Conservation (phyloP, 495 filamentous ascomycete species). For the Immersiella caudata region DNA sequence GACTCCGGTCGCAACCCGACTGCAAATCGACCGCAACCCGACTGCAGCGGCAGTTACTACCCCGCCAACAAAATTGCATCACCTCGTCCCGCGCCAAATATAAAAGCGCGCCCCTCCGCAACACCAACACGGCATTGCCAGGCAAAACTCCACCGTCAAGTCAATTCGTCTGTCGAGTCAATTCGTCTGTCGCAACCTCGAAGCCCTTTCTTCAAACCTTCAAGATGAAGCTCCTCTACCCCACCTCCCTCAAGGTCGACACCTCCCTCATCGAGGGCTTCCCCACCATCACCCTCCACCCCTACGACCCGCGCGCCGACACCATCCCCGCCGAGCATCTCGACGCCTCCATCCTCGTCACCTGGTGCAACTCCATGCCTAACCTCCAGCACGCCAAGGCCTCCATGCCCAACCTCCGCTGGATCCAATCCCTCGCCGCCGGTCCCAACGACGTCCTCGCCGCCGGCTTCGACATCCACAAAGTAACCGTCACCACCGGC, state of each 20-base stretch:
- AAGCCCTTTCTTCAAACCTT: neutral
- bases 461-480: slow-evolving; percentile 56
- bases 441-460: slow-evolving; percentile 63
- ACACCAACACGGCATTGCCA: neutral
- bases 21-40: neutral
- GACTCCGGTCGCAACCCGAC: neutral
- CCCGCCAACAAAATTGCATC: neutral
- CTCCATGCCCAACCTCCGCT: slow-evolving; percentile 54
- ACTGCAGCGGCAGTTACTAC: neutral
- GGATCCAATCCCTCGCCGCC: slow-evolving; percentile 65
- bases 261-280: slow-evolving; percentile 54
- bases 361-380: slow-evolving; percentile 56
- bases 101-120: neutral
- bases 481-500: slow-evolving; percentile 54
- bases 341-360: slow-evolving; percentile 60
- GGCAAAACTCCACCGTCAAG: no score
- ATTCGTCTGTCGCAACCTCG: neutral
- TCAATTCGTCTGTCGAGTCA: neutral
- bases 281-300: slow-evolving; percentile 49
- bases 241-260: slow-evolving; percentile 58
- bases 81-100: neutral
- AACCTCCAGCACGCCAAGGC: slow-evolving; percentile 57
- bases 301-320: slow-evolving; percentile 56
- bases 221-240: slow-evolving; percentile 65
- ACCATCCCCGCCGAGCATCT: slow-evolving; percentile 54